These are phyloP conservation scores for Leishmania lainsoni DNA, from an alignment of 208 protist genomes.

Conservation along the genomic window DNA sequence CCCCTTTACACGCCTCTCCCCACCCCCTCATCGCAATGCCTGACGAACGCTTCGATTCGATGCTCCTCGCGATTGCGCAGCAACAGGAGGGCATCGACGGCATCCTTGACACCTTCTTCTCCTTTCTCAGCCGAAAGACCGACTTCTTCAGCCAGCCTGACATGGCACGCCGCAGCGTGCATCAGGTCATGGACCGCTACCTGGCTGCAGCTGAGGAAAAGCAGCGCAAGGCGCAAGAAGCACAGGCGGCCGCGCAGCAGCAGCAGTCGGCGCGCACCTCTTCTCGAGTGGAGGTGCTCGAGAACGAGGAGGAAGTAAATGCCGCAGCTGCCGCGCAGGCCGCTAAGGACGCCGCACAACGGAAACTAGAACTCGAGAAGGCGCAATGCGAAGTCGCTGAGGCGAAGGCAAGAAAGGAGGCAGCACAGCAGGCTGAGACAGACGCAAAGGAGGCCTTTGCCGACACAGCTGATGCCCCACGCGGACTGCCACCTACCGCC, in stretches of 20 bases:
- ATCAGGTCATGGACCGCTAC: constrained; percentile 64
- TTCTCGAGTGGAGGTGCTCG: constrained; percentile 78
- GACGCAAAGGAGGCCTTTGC: constrained; percentile 31
- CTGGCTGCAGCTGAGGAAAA: constrained; percentile 59
- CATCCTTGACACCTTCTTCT: constrained; percentile 93
- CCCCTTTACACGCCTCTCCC: neutral
- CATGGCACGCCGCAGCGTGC: constrained; percentile 54
- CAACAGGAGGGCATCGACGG: constrained; percentile 89
- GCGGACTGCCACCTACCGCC: constrained; percentile 76
- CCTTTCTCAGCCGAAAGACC: constrained; percentile 91
- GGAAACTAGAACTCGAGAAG: constrained; percentile 61
- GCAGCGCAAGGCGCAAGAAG: constrained; percentile 34
- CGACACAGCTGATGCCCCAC: constrained; percentile 68
- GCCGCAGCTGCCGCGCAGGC: constrained; percentile 47
- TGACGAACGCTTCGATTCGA: constrained; percentile 80
- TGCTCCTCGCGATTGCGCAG: constrained; percentile 93
- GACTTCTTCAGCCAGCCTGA: constrained; percentile 93
- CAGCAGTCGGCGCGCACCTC: constrained; percentile 20
- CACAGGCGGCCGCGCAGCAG: constrained; percentile 17
- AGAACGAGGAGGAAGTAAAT: constrained; percentile 65
- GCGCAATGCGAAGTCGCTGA: constrained; percentile 47
- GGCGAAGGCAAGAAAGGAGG: constrained; percentile 40
- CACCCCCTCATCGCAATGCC: constrained; percentile 29
- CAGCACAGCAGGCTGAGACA: constrained; percentile 32
- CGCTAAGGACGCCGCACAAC: constrained; percentile 55